Base-by-base conservation (phyloP, 1,284 basidiomycete species). In the Vanrija sp. region DNA sequence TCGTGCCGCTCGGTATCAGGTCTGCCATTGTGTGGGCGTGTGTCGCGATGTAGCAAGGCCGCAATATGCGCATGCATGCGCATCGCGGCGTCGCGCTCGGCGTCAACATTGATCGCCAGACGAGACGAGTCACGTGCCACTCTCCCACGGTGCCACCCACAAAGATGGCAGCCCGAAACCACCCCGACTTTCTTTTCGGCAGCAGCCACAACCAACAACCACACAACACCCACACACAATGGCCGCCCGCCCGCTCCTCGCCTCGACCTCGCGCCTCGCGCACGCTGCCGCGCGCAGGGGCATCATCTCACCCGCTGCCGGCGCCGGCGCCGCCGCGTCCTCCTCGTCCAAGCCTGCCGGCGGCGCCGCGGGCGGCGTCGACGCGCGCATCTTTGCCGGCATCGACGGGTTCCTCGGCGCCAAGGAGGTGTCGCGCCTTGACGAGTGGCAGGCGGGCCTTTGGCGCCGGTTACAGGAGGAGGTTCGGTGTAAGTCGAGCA, bases 391-490 rank as follows among this genome's bases (percentile, higher is more conserved):
- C 26, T 50, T 75, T 16, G 40, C 61, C 7, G 71, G 71, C 19
- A 44, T 71, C 9, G 51, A 63, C n/a, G 67, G 62, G 1, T 74
- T 75, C 55, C 52, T 75, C 51, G 62, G 62, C 1, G 62, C 66
- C 28, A 50, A 58, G 47, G 66, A 72, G 45, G 65, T 75, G 29
- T 65, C 64, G 23, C 65, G 64, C 26, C 43, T 76, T 26, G 63
- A 65, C 43, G 68, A 70, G 55, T 77, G 71, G 71, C 72, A 76
- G 60, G 57, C 61, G 4, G 73, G 73, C 1, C 63, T 76, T 8
- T 77, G 75, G 75, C 64, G 62, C 39, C 57, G 73, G 42, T 55
- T 77, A 48, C 68, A 73, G 52, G 62, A 52, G 4, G 74, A 77
- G 61, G 71, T 77, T 29, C 58, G 65, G 52, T 73, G 75, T 77